Conservation (phyloP, 768 basidiomycete species). For the Amanita rimosa region DNA sequence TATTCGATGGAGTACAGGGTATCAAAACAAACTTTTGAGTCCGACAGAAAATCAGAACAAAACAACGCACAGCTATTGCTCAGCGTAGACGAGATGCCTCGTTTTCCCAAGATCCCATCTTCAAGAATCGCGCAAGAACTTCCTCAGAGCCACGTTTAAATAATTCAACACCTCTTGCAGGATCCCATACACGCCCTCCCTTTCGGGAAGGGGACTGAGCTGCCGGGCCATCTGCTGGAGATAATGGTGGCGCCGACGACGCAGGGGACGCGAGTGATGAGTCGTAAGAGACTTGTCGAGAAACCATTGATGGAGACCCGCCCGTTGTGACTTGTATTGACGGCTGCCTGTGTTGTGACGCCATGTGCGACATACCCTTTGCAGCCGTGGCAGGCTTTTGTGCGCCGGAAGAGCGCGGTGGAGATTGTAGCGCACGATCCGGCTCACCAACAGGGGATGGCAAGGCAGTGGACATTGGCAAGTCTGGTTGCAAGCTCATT, state of each 20-base stretch:
- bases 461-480: slow-evolving; percentile 12
- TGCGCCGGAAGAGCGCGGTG: slow-evolving; percentile 3
- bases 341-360: background rate
- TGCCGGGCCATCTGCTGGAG: slow-evolving; percentile 31
- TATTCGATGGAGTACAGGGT: background rate
- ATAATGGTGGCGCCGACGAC: slow-evolving; percentile 43
- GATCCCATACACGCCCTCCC: slow-evolving; percentile 72
- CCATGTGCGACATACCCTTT: background rate
- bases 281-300: slow-evolving; percentile 22
- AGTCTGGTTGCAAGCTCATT: slow-evolving; percentile 11
- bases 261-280: slow-evolving; percentile 35
- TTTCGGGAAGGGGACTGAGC: slow-evolving; percentile 25
- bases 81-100: slow-evolving; percentile 19
- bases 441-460: slow-evolving; percentile 12
- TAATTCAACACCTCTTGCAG: slow-evolving; percentile 71
- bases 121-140: slow-evolving; percentile 74
- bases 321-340: background rate
- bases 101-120: slow-evolving; percentile 64
- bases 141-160: slow-evolving; percentile 87
- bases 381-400: slow-evolving; percentile 1
- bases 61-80: background rate
- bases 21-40: slow-evolving; percentile 4
- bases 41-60: background rate
- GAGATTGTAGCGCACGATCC: background rate
- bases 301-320: slow-evolving; percentile 14